Conservation (phyloP, 2,329 filamentous ascomycete genomes). For the Periconia macrospinosa region DNA sequence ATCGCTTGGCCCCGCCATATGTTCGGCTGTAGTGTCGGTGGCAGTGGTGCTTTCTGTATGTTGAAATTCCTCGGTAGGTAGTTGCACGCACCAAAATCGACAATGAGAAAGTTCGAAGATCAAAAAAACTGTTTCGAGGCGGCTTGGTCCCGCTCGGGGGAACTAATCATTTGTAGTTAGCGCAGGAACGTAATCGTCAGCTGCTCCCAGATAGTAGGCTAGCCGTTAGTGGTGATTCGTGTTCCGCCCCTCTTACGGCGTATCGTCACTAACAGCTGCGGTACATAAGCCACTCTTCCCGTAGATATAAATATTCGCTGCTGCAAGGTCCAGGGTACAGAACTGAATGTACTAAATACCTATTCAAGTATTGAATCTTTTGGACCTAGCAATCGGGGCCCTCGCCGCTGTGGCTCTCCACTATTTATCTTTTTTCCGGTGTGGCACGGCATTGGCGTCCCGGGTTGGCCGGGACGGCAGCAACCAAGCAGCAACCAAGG, state of each 20-base stretch:
- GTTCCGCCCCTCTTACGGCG: no score
- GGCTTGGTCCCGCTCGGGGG: background rate
- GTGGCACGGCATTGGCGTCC: background rate
- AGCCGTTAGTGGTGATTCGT: no score
- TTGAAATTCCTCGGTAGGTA: constrained; percentile 2
- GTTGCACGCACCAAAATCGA: background rate
- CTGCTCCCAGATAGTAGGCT: no score
- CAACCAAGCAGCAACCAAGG: background rate
- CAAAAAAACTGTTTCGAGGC: background rate
- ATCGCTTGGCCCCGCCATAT: constrained; percentile 82
- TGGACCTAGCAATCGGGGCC: no score
- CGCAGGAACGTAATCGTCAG: no score
- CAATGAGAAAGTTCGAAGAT: constrained; percentile 11
- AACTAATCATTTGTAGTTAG: background rate
- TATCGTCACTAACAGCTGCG: no score
- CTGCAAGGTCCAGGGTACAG: no score
- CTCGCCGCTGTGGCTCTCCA: background rate
- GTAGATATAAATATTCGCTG: no score
- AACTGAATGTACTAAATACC: no score
- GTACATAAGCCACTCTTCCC: no score
- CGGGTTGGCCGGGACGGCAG: background rate
- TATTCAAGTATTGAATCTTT: no score
- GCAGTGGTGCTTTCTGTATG: constrained; percentile 2
- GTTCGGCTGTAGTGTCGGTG: constrained; percentile 15
- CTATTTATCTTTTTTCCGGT: background rate